Conservation (phyloP, 495 filamentous ascomycete genomes). For the Neurospora sp. region DNA sequence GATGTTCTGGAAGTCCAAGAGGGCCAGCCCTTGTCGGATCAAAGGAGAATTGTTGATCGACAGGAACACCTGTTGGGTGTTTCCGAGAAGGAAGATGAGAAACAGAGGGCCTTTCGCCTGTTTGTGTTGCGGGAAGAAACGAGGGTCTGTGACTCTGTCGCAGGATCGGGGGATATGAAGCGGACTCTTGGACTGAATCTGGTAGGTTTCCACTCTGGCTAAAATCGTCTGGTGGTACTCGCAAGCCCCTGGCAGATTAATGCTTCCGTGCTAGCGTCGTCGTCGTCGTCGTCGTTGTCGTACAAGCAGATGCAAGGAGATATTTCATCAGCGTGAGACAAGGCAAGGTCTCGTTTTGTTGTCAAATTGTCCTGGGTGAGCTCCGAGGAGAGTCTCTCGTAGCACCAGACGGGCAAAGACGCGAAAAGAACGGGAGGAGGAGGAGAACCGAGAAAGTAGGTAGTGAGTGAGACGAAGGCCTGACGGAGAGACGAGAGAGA, state of each 20-base stretch:
- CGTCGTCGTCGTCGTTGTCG: not conserved
- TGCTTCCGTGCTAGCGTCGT: constrained; percentile 2
- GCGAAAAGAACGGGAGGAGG: constrained; percentile 1
- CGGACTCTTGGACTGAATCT: constrained; percentile 2
- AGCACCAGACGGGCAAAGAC: not conserved
- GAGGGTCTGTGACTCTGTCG: constrained; percentile 14
- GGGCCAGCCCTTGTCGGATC: constrained; percentile 21
- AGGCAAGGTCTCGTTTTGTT: not conserved
- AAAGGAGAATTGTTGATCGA: constrained; percentile 15
- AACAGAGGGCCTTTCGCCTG: constrained; percentile 3
- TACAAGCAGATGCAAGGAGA: not conserved
- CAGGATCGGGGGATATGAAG: constrained; percentile 20
- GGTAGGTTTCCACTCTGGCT: constrained; percentile 2
- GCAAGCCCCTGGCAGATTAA: constrained; percentile 15
- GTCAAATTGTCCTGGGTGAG: not conserved
- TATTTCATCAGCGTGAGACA: not conserved
- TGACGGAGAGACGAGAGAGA: constrained; percentile 1
- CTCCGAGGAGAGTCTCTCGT: not conserved
- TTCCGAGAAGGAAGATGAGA: constrained; percentile 12
- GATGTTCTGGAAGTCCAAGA: constrained; percentile 12
- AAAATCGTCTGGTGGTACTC: constrained; percentile 8
- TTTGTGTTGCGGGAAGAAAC: not conserved
- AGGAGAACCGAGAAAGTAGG: not conserved
- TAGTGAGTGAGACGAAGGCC: constrained; percentile 4
- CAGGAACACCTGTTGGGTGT: constrained; percentile 18